Percentiles rank a stretch among this genome's conserved stretches.
phyloP scores from a whole-genome alignment of 2,329 filamentous ascomycete genomes.

The Botrytis porri region DNA sequence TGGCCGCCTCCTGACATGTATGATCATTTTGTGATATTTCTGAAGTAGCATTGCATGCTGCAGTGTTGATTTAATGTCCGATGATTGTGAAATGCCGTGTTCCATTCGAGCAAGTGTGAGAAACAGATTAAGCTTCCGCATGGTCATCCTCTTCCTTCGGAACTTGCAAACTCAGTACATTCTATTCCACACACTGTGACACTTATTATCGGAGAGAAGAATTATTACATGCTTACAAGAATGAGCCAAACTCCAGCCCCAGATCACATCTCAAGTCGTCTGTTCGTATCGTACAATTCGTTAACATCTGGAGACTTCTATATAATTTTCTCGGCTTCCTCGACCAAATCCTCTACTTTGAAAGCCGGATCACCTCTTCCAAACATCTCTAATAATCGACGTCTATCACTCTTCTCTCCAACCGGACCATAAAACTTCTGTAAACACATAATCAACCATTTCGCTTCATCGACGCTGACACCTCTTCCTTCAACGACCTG shows the following conservation, averaged over 20 bases:
- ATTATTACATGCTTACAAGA: background rate
- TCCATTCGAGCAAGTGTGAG: background rate
- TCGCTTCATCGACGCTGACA: slow-evolving; percentile 75
- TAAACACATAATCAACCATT: slow-evolving; percentile 86
- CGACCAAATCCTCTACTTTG: slow-evolving; percentile 77
- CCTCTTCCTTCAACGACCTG: slow-evolving; percentile 73
- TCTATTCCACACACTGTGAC: background rate
- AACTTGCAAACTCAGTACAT: background rate
- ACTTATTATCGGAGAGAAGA: background rate
- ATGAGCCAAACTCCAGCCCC: background rate
- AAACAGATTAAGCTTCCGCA: too few relatives aligned
- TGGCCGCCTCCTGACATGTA: background rate
- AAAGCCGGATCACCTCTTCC: slow-evolving; percentile 74
- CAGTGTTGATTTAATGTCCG: background rate
- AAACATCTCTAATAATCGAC: slow-evolving; percentile 79
- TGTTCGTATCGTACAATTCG: background rate
- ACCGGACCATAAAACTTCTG: slow-evolving; percentile 84
- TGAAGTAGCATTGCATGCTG: background rate
- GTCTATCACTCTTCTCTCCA: slow-evolving; percentile 54
- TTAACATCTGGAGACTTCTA: slow-evolving; percentile 35
- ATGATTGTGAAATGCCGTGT: background rate
- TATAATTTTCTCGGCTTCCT: slow-evolving; percentile 80
- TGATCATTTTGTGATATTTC: background rate
- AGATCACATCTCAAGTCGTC: background rate
- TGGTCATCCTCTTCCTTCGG: background rate